Base-by-base conservation (phyloP, 805 yeast genomes). In the Cyberlindnera sargentensis region DNA sequence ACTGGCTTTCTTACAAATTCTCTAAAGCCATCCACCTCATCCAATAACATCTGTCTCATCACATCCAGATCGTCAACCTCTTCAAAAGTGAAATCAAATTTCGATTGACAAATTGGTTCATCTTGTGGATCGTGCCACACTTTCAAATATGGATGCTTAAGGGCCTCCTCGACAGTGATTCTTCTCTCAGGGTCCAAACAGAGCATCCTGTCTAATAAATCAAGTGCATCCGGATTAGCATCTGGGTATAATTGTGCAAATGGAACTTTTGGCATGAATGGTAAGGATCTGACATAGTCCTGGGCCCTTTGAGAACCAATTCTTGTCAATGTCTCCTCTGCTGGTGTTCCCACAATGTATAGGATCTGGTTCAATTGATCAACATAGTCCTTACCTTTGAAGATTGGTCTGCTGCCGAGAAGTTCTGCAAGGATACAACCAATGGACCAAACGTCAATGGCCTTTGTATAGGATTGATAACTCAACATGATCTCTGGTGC, bases 401-500 rank as follows among this genome's bases (percentile, higher is more conserved):
- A 93, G 24, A 93, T 73, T 2, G 99, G 96, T 55, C 78, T 78
- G 0, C 97, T 90, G 3, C 95, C 95, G 20, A 93, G 67, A 49
- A 93, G 73, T 61, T 93, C 99, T 1, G 98, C 99, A 43, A 93
- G 68, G 46, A 93, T 90, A 67, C 99, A 93, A 3, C 99, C 99
- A 23, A 93, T 95, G 0, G 97, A 88, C 99, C 99, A 93, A 45
- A 93, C 76, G 63, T 93, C 99, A 47, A 93, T 91, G 25, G 99
- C 96, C 66, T 88, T 90, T 5, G 98, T 86, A 64, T 91, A 91
- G 46, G 90, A 87, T 62, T 93, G 95, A 68, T 86, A 88, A 50
- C 95, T 83, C 43, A 93, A 72, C 89, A 93, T 91, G 64, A 93
- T 89, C 60, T 93, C 99, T 0, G 99, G 99, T 3, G 99, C 99